Evolutionary conservation across 2,329 filamentous ascomycete species (phyloP).

Genomic region (Verticillium isaacii): DNA sequence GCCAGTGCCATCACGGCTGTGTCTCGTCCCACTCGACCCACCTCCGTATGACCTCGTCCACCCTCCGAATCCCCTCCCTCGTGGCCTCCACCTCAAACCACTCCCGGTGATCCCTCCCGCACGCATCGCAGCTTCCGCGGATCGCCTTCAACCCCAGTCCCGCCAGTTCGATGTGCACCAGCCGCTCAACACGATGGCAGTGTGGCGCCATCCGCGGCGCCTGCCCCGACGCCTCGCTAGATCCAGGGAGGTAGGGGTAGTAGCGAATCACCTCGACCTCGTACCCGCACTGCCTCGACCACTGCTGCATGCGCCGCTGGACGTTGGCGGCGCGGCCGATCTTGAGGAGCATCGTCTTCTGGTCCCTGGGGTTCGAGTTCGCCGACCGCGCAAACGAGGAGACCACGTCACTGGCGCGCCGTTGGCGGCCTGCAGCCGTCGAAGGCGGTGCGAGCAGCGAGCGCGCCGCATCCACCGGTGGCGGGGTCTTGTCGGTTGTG

Average conservation of each 20-base stretch:
- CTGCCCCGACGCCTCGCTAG: constrained; percentile 18
- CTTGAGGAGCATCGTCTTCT: constrained; percentile 63
- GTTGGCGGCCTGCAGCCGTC: constrained; percentile 24
- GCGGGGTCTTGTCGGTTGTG: constrained; percentile 45
- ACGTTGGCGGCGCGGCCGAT: constrained; percentile 74
- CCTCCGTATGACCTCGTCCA: constrained; percentile 66
- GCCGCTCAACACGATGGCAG: constrained; percentile 79
- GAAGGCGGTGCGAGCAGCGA: constrained; percentile 52
- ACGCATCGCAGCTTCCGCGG: constrained; percentile 62
- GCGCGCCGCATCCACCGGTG: constrained; percentile 54
- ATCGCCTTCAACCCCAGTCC: constrained; percentile 51
- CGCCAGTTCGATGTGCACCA: constrained; percentile 87
- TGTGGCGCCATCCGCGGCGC: constrained; percentile 71
- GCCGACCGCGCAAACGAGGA: constrained; percentile 38
- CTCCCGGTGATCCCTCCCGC: constrained; percentile 82
- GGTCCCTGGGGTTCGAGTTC: constrained; percentile 15
- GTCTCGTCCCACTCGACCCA: constrained; percentile 83
- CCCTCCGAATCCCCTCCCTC: constrained; percentile 62
- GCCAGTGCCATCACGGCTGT: constrained; percentile 7
- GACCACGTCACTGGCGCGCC: constrained; percentile 52
- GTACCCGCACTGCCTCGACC: constrained; percentile 89
- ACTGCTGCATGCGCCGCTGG: constrained; percentile 84
- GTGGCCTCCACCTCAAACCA: constrained; percentile 90
- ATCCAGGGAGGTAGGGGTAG: constrained; percentile 72
- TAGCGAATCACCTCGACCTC: constrained; percentile 82